Percentiles rank a stretch among this genome's conserved stretches.
phyloP scores from a whole-genome alignment of 2,329 filamentous ascomycete genomes.

The Eurotiales sp. region DNA sequence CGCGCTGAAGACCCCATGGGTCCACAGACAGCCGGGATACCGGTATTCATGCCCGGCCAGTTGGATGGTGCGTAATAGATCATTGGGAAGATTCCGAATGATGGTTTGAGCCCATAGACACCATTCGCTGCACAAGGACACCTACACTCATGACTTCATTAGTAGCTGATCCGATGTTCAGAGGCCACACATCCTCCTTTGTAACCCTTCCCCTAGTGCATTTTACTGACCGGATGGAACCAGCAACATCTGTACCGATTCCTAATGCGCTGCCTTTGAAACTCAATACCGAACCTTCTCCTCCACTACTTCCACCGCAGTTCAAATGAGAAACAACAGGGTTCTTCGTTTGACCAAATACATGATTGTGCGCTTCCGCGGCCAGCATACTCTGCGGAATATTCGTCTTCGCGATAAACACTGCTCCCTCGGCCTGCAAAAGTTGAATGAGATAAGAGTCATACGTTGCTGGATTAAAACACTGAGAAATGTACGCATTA shows the following conservation, averaged over 20 bases:
- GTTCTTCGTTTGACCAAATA: slow-evolving; percentile 61
- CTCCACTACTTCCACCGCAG: slow-evolving; percentile 63
- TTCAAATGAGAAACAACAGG: slow-evolving; percentile 59
- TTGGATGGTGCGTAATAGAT: slow-evolving; percentile 28
- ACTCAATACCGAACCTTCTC: slow-evolving; percentile 59
- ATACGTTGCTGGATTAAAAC: not conserved
- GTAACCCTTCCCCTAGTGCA: not conserved
- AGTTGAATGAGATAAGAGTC: slow-evolving; percentile 1
- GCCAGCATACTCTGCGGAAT: slow-evolving; percentile 63
- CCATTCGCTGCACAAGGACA: slow-evolving; percentile 29
- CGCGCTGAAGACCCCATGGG: slow-evolving; percentile 25
- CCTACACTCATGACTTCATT: slow-evolving; percentile 2
- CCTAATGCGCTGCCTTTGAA: slow-evolving; percentile 58
- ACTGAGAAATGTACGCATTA: slow-evolving; percentile 51
- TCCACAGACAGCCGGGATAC: slow-evolving; percentile 26
- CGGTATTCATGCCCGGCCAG: slow-evolving; percentile 28
- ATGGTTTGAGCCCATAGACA: slow-evolving; percentile 22
- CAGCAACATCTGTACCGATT: slow-evolving; percentile 60
- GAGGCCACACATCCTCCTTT: not conserved
- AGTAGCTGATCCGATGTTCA: no score
- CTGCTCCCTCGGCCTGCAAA: slow-evolving; percentile 37
- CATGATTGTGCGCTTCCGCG: slow-evolving; percentile 56
- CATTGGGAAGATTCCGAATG: slow-evolving; percentile 24
- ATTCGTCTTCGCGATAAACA: slow-evolving; percentile 56
- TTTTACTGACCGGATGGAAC: slow-evolving; percentile 26